Evolutionary conservation across 176 grass and related monocot genomes (phyloP).

Genomic region (Oryza meridionalis): DNA sequence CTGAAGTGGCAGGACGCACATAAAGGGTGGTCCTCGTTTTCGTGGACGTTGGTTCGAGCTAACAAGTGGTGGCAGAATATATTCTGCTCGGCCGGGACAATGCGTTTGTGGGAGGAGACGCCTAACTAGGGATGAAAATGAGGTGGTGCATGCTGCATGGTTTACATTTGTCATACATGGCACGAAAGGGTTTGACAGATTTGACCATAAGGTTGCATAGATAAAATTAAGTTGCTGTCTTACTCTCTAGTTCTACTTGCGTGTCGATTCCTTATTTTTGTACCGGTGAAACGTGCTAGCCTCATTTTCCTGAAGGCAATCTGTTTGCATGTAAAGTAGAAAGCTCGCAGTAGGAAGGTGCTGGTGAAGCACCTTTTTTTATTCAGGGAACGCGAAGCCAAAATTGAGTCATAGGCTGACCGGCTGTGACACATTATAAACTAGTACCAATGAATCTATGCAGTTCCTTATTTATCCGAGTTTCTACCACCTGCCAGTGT

Average conservation of each 20-base stretch:
- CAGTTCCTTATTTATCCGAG: neutral
- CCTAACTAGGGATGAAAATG: neutral
- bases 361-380: too few species aligned
- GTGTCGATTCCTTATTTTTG: neutral
- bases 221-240: neutral
- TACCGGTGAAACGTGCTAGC: neutral
- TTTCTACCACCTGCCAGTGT: neutral
- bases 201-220: neutral
- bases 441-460: neutral
- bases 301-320: neutral
- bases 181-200: neutral
- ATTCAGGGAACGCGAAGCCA: too few species aligned
- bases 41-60: slow-evolving; percentile 38
- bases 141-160: neutral
- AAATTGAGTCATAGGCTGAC: too few species aligned
- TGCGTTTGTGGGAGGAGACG: slow-evolving; percentile 29
- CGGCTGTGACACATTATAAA: too few species aligned
- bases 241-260: neutral
- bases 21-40: slow-evolving; percentile 65
- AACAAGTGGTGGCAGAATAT: slow-evolving; percentile 59
- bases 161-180: slow-evolving; percentile 32
- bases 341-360: too few species aligned
- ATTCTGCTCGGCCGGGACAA: slow-evolving; percentile 28
- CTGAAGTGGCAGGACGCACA: slow-evolving; percentile 18
- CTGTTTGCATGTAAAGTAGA: neutral